Evolutionary conservation across 176 grass and related monocot genomes (phyloP).

Genomic region (Oryza rufipogon): DNA sequence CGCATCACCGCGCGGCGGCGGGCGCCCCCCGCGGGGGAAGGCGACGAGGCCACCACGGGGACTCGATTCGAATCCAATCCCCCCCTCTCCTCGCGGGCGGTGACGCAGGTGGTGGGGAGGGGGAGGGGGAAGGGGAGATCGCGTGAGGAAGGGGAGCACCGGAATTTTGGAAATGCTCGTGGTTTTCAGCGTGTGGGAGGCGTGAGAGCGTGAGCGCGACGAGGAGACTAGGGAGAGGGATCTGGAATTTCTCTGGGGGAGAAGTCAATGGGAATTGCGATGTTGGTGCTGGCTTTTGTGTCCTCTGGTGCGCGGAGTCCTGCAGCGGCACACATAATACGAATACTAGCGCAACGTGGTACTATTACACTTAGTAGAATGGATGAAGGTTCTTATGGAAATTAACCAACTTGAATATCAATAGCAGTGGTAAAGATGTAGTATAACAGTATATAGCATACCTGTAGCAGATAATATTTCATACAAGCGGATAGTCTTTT

Average conservation of each 20-base stretch:
- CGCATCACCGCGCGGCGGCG: slow-evolving; percentile 45
- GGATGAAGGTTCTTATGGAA: no score
- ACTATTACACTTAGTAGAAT: no score
- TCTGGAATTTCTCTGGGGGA: slow-evolving; percentile 21
- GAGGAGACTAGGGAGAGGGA: slow-evolving; percentile 30
- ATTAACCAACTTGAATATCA: no score
- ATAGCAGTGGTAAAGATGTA: no score
- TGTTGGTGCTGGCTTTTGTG: no score
- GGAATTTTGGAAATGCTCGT: slow-evolving; percentile 31
- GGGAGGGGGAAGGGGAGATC: slow-evolving; percentile 15
- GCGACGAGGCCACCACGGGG: neutral
- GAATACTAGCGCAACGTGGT: no score
- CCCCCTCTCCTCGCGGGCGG: slow-evolving; percentile 5
- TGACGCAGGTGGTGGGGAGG: slow-evolving; percentile 29
- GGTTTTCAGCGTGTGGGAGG: slow-evolving; percentile 17
- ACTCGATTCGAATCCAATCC: slow-evolving; percentile 30
- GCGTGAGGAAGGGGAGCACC: slow-evolving; percentile 27
- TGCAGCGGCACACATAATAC: no score
- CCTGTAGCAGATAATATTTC: no score
- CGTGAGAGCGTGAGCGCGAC: neutral
- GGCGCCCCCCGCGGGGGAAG: neutral
- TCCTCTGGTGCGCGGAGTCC: no score
- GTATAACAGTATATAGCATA: no score
- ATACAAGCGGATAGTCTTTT: no score
- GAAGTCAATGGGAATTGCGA: neutral